Evolutionary conservation across 2,329 filamentous ascomycete genomes (phyloP), one percentile per base, ranked within the genome.

Genomic region (Beauveria australis): DNA sequence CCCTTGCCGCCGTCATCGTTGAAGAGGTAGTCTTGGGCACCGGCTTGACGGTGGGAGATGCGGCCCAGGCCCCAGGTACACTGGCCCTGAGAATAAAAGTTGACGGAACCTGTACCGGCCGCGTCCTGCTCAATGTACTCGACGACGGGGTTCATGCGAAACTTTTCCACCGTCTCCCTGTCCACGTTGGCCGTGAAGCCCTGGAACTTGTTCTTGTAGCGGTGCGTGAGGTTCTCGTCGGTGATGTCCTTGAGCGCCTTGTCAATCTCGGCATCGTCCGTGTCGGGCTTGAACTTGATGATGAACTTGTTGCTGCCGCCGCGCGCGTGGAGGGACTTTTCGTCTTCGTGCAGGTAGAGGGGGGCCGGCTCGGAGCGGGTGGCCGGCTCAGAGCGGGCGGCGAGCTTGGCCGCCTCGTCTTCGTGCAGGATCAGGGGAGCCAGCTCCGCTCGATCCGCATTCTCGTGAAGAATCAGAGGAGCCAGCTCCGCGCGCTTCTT

Each of bases 1-100:
- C 69, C 72, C 53, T 66, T 62, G 26, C 73, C 75, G 0, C 70
- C 69, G 8, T 64, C 66, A 2, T 64, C 62, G 52, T 75, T 69
- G 63, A 73, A 74, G 30, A 64, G 43, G 63, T 73, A 75, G 8
- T 59, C 60, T 9, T 59, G 61, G 0, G 62, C 44, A 41, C 63
- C 63, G 1, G 66, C 61, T 4, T 24, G 28, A 12, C 67, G 44
- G 28, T 61, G 60, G 5, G 53, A 61, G 48, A 61, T 61, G 54
- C 66, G 65, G 16, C 63, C 65, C 16, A 71, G 64, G 33, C 68
- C 69, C 67, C 70, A 72, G 67, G 60, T 26, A 62, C 63, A 52
- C 57, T 47, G 3, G 33, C n/a, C 9, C 61, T 66, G 64, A 2
- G 63, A 63, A 10, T 59, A 59, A 41, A 53, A 61, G 33, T 54